phyloP scores from a whole-genome alignment of 1,284 basidiomycete genomes.

The Austroboletus niveus region DNA sequence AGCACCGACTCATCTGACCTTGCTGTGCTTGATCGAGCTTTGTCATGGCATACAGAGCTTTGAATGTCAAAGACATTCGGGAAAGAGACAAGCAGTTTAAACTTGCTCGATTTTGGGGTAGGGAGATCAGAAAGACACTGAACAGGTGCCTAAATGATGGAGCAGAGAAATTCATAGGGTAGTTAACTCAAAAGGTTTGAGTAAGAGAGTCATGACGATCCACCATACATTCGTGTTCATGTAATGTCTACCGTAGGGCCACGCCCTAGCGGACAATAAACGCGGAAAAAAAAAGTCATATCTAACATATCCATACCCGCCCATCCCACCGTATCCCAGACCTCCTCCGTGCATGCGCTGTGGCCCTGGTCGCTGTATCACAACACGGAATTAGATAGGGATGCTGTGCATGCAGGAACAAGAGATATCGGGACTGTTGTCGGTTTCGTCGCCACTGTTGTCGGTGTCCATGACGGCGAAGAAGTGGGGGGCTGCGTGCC shows the following conservation, averaged over 20 bases:
- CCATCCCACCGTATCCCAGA: too few species aligned
- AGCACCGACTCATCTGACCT: constrained; percentile 12
- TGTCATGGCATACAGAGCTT: constrained; percentile 84
- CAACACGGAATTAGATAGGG: too few species aligned
- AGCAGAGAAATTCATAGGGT: too few species aligned
- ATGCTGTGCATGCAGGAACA: background rate
- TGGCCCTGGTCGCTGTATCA: too few species aligned
- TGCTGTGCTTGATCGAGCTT: constrained; percentile 68
- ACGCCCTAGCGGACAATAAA: too few species aligned
- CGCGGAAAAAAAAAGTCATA: too few species aligned
- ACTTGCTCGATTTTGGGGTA: constrained; percentile 62
- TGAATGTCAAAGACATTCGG: constrained; percentile 60
- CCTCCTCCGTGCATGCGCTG: too few species aligned
- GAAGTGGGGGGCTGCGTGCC: constrained; percentile 18
- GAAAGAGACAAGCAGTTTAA: constrained; percentile 71
- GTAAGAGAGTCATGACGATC: too few species aligned
- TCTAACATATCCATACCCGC: too few species aligned
- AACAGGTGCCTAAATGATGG: constrained; percentile 37
- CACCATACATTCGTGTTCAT: too few species aligned
- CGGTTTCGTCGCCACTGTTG: constrained; percentile 20
- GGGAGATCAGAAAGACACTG: constrained; percentile 49
- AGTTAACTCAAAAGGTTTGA: too few species aligned
- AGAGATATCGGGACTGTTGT: constrained; percentile 13
- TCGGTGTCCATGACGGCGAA: constrained; percentile 20
- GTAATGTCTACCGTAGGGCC: too few species aligned